Conservation (phyloP, 2,329 filamentous ascomycete genomes). For the Alternaria rosae region DNA sequence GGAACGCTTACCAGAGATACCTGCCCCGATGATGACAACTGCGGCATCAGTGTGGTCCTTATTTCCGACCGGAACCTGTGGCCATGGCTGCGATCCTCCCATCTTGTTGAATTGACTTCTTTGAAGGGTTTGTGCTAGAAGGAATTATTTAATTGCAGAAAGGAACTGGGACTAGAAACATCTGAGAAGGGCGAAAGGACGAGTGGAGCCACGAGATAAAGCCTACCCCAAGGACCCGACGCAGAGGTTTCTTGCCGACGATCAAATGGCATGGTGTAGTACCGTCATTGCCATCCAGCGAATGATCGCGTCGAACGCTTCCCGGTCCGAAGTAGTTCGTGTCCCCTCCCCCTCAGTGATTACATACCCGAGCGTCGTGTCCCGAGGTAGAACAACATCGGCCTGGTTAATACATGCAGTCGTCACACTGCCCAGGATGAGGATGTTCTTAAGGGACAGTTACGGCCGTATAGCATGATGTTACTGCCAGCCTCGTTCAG, state of each 20-base stretch:
- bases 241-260: not conserved
- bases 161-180: not conserved
- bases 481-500: not conserved
- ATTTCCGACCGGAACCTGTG: constrained; percentile 57
- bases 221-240: not conserved
- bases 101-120: constrained; percentile 32
- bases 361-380: not conserved
- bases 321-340: not conserved
- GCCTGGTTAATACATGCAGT: not conserved
- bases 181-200: not conserved
- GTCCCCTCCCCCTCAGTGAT: constrained; percentile 3
- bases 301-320: not conserved
- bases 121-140: not conserved
- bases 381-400: not conserved
- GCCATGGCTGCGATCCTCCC: constrained; percentile 55
- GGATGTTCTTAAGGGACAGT: not conserved
- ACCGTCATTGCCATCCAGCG: not conserved
- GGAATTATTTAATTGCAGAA: not conserved
- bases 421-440: not conserved
- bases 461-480: not conserved
- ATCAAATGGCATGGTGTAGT: not conserved
- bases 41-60: constrained; percentile 60
- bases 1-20: constrained; percentile 55
- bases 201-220: not conserved
- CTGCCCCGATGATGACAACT: constrained; percentile 66